These are phyloP conservation scores for Gigaspora rosea DNA, from an alignment of 192 early-diverging fungal species.

Conservation along the genomic window DNA sequence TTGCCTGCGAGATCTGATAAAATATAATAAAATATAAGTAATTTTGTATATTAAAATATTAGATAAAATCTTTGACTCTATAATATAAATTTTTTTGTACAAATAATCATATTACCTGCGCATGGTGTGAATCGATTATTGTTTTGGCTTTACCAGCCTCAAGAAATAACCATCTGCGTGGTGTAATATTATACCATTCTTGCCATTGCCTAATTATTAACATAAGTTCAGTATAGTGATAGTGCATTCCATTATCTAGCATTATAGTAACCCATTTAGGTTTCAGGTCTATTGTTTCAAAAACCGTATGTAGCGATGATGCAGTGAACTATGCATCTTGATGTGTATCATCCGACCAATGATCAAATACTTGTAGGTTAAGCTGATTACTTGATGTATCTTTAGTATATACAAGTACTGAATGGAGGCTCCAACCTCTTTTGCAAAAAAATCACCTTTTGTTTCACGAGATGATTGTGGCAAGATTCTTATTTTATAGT, in stretches of 20 bases:
- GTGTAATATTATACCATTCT: background rate
- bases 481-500: constrained; percentile 8
- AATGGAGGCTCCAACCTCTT: background rate
- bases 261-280: background rate
- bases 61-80: no score
- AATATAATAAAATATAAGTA: background rate
- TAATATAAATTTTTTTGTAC: no score
- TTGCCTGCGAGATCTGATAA: background rate
- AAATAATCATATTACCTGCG: no score
- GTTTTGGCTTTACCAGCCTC: background rate
- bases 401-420: background rate
- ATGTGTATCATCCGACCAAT: no score
- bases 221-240: background rate
- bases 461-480: background rate
- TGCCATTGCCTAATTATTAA: background rate
- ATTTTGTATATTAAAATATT: no score
- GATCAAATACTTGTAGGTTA: no score
- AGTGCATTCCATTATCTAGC: background rate
- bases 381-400: background rate
- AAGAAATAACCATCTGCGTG: background rate
- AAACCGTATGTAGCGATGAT: background rate
- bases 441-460: background rate
- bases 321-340: background rate
- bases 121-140: no score
- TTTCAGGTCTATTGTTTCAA: background rate